These are phyloP conservation scores for Leishmania aethiopica DNA, from an alignment of 208 protist species.

Conservation along the genomic window DNA sequence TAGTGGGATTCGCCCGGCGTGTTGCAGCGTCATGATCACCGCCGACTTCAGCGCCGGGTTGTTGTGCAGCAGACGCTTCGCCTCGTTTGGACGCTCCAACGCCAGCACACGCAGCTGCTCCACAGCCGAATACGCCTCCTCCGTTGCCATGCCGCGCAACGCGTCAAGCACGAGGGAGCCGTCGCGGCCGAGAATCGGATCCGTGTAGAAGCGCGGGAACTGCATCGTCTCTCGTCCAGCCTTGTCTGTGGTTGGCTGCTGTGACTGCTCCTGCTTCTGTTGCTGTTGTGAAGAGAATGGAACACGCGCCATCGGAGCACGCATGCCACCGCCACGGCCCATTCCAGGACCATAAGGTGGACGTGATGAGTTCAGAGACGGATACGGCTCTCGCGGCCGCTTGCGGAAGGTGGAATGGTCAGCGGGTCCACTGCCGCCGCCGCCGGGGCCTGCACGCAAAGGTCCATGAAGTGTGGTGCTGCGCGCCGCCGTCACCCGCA, in stretches of 20 bases:
- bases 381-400: slow-evolving; percentile 30
- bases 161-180: slow-evolving; percentile 58
- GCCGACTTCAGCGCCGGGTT: slow-evolving; percentile 72
- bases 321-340: slow-evolving; percentile 16
- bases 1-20: slow-evolving; percentile 64
- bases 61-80: slow-evolving; percentile 61
- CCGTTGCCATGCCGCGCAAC: slow-evolving; percentile 49
- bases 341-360: slow-evolving; percentile 1
- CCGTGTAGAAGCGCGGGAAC: slow-evolving; percentile 57
- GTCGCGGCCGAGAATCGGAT: slow-evolving; percentile 70
- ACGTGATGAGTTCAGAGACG: slow-evolving; percentile 1
- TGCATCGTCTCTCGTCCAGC: slow-evolving; percentile 43
- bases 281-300: slow-evolving; percentile 20
- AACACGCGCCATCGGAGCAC: slow-evolving; percentile 10
- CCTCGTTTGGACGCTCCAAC: slow-evolving; percentile 69
- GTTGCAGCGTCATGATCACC: slow-evolving; percentile 83
- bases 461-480: slow-evolving; percentile 24
- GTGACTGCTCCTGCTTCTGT: slow-evolving; percentile 1
- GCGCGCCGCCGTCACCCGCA: slow-evolving; percentile 62
- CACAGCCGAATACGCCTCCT: slow-evolving; percentile 87
- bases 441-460: slow-evolving; percentile 22
- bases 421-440: slow-evolving; percentile 25
- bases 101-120: slow-evolving; percentile 88
- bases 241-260: slow-evolving; percentile 20
- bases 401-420: slow-evolving; percentile 32